Conservation (phyloP, 2,329 filamentous ascomycete genomes). For the Rosellinia necatrix region DNA sequence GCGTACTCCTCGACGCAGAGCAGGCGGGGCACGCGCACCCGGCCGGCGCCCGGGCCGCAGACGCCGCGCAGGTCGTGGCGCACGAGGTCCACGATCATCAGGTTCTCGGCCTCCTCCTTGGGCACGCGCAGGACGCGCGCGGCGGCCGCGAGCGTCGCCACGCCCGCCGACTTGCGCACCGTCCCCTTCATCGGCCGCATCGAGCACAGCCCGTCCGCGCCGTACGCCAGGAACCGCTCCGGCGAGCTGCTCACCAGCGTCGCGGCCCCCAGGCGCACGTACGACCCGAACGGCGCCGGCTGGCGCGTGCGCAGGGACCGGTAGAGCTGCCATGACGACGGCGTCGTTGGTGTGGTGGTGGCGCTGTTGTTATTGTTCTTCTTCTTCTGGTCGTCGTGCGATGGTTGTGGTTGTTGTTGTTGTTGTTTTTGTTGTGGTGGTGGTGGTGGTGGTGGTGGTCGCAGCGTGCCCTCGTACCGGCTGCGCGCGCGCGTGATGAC, state of each 20-base stretch:
- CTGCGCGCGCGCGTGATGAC: conserved; percentile 55
- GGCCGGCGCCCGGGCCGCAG: conserved; percentile 68
- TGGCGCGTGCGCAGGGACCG: conserved; percentile 71
- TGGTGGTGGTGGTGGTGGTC: conserved; percentile 53
- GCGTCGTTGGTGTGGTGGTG: conserved; percentile 38
- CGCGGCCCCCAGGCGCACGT: conserved; percentile 69
- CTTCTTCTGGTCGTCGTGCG: conserved; percentile 46
- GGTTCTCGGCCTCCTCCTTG: conserved; percentile 93
- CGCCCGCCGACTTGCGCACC: conserved; percentile 70
- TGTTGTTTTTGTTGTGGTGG: conserved; percentile 32
- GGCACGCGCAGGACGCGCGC: conserved; percentile 73
- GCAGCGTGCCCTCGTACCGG: conserved; percentile 44
- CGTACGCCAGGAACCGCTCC: conserved; percentile 78
- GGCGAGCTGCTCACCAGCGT: conserved; percentile 84
- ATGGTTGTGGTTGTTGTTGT: too few species aligned
- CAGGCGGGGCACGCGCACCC: conserved; percentile 75
- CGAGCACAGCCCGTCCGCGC: conserved; percentile 61
- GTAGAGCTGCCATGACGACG: conserved; percentile 71
- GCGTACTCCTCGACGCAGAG: conserved; percentile 90
- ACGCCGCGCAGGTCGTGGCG: conserved; percentile 90
- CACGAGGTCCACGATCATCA: conserved; percentile 98
- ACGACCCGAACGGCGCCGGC: conserved; percentile 84
- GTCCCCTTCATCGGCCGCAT: conserved; percentile 98
- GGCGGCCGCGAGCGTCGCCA: conserved; percentile 72
- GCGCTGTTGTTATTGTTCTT: conserved; percentile 37